Base-by-base conservation (phyloP, 495 filamentous ascomycete species). In the Baudoinia panamericana region DNA sequence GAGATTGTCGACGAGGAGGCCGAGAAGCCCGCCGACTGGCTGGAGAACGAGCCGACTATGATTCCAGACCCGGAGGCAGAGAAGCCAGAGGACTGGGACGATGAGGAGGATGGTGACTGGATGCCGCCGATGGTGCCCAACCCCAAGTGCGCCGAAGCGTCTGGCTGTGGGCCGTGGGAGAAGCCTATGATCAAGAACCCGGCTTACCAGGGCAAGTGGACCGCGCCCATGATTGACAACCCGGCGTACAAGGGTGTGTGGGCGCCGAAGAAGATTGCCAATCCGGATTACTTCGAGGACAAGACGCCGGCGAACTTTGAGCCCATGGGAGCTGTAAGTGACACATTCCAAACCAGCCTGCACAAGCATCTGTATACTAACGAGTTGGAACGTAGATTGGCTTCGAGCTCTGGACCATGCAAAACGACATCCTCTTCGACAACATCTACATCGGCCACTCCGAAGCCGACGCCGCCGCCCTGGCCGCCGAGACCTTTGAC, bases 401-500 rank as follows among this genome's bases (percentile, higher is more conserved):
- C 53, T 95, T 94, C 54, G 92, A 96, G 66, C 83, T 97, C 66
- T 97, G 90, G 90, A 96, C 92, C 54, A 97, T 97, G 90, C 90
- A 94, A 60, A 92, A 78, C 63, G 82, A 95, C 62, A 94, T 96
- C 50, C 78, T 95, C 53, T 99, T 99, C 56, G 85, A 96, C 76
- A 99, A 99, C 78, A 85, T 99, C 73, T 99, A 96, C 75, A 81
- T 99, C 64, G 92, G 92, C 50, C 92, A 99, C 77, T 99, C 92
- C 30, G 63, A 84, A 51, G 84, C 82, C 58, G 92, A 99, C 52
- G 92, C 92, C 45, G 76, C 80, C 63, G 81, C 86, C 67, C 69
- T 99, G 51, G 80, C 88, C 61, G 64, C 82, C 35, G 83, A 93
- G 71, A 90, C 84, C 48, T 99, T 87, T 65, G 82, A 86, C 62